These are phyloP conservation scores for Sanguinoderma infundibulare DNA, from an alignment of 1,284 basidiomycete species.

Conservation along the genomic window DNA sequence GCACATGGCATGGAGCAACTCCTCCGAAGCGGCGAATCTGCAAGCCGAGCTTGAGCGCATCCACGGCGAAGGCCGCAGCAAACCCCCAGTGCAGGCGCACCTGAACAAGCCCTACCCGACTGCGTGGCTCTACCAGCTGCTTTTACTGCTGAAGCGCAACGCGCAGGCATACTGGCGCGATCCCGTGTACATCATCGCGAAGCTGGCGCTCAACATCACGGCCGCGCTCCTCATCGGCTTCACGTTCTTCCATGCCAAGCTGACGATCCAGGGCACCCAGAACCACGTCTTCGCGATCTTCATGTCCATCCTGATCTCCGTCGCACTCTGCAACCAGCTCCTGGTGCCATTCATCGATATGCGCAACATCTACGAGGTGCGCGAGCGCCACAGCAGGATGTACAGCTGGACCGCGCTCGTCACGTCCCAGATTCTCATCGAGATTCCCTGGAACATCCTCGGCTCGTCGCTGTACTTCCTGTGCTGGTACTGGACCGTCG, in stretches of 20 bases:
- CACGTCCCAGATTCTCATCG: constrained; percentile 63
- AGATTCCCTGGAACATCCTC: constrained; percentile 71
- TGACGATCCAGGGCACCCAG: constrained; percentile 75
- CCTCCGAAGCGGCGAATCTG: constrained; percentile 29
- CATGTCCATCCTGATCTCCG: constrained; percentile 50
- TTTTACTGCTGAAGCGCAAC: constrained; percentile 52
- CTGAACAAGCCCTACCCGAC: constrained; percentile 53
- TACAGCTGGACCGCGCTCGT: constrained; percentile 84
- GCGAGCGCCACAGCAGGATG: constrained; percentile 74
- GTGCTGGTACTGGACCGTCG: constrained; percentile 77
- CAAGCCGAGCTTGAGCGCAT: constrained; percentile 37
- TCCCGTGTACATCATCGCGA: constrained; percentile 79
- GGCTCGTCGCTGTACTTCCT: constrained; percentile 63
- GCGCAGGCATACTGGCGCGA: constrained; percentile 62
- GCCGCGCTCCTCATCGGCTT: constrained; percentile 70
- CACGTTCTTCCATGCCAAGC: constrained; percentile 72
- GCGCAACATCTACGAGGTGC: constrained; percentile 64
- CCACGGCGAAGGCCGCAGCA: constrained; percentile 37
- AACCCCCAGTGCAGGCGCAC: constrained; percentile 33
- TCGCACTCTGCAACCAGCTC: constrained; percentile 55
- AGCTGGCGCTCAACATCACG: constrained; percentile 62
- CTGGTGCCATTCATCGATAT: constrained; percentile 58
- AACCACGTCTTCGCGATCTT: constrained; percentile 79
- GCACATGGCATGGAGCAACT: constrained; percentile 39
- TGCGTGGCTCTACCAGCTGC: constrained; percentile 48